These are phyloP conservation scores for Rhizophagus clarus DNA, from an alignment of 192 early-diverging fungal species.

Conservation along the genomic window DNA sequence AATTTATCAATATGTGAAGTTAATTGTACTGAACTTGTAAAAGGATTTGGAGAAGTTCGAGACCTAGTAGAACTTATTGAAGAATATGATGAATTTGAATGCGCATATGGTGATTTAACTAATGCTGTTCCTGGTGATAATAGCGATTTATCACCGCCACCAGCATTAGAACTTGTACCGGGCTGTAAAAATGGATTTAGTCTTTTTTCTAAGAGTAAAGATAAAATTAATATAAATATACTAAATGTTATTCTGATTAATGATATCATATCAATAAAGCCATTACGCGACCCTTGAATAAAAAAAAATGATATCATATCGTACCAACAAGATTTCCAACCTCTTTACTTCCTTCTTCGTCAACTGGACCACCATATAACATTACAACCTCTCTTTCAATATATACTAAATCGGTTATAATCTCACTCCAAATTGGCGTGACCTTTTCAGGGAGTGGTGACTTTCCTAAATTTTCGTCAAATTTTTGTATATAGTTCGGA, in stretches of 20 bases:
- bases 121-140: not conserved
- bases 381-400: conserved; percentile 44
- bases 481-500: not conserved
- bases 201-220: not conserved
- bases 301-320: not conserved
- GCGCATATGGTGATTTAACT: conserved; percentile 8
- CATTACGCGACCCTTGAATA: no score
- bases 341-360: conserved; percentile 32
- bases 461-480: not conserved
- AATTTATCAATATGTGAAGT: conserved; percentile 66
- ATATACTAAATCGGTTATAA: conserved; percentile 38
- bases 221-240: not conserved
- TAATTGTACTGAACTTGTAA: not conserved
- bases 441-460: not conserved
- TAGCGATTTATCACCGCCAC: not conserved
- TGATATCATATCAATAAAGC: not conserved
- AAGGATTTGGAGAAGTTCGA: not conserved
- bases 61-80: not conserved
- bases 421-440: conserved; percentile 42
- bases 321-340: conserved; percentile 9
- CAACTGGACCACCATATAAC: conserved; percentile 39
- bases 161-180: not conserved
- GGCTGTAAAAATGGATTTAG: not conserved
- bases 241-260: not conserved
- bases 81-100: conserved; percentile 21